These are phyloP conservation scores for Schizonepeta tenuifolia DNA, from an alignment of 257 asterid species.

Conservation along the genomic window DNA sequence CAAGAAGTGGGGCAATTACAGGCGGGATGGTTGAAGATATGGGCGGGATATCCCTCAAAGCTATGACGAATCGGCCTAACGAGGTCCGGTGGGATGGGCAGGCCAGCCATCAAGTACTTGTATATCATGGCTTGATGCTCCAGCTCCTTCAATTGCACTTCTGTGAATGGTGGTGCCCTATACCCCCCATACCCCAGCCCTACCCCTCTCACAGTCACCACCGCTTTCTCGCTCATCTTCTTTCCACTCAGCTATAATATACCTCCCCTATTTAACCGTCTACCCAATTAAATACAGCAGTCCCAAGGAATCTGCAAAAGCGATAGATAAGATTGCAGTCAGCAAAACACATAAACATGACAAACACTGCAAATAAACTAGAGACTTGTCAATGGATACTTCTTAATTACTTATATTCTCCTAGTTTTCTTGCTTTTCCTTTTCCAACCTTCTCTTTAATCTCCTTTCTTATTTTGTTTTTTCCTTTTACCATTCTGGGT, in stretches of 20 bases:
- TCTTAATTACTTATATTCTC: neutral
- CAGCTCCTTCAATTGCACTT: slow-evolving; percentile 94
- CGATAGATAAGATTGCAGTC: slow-evolving; percentile 33
- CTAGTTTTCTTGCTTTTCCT: slow-evolving; percentile 13
- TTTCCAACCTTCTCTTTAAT: neutral
- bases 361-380: slow-evolving; percentile 12
- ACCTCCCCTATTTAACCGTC: slow-evolving; percentile 13
- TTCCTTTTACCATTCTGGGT: neutral
- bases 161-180: slow-evolving; percentile 69
- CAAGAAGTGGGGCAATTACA: slow-evolving; percentile 46
- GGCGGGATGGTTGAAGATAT: slow-evolving; percentile 73
- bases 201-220: slow-evolving; percentile 49
- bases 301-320: slow-evolving; percentile 53
- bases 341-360: slow-evolving; percentile 30
- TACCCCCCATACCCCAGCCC: slow-evolving; percentile 63
- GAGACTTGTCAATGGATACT: neutral
- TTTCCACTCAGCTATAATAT: slow-evolving; percentile 9
- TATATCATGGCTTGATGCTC: slow-evolving; percentile 97
- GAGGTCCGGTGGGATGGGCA: slow-evolving; percentile 88
- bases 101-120: slow-evolving; percentile 79
- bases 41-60: slow-evolving; percentile 76
- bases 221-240: slow-evolving; percentile 63
- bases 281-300: slow-evolving; percentile 2
- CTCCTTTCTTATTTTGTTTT: neutral
- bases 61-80: slow-evolving; percentile 82